Conservation (phyloP, 139 green algal genomes). For the Volvox reticuliferus region DNA sequence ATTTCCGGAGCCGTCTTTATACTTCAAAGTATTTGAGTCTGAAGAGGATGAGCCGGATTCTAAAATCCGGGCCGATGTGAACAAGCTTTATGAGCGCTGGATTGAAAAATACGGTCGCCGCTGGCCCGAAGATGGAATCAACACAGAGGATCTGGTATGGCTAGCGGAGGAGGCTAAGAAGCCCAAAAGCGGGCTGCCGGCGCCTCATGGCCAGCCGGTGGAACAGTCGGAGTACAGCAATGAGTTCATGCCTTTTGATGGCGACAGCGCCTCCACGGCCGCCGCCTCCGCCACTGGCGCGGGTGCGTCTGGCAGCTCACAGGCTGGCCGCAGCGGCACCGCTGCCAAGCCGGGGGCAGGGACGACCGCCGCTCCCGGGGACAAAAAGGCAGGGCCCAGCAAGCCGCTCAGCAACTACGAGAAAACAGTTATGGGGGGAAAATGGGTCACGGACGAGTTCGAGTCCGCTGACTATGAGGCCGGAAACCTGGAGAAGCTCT, state of each 20-base stretch:
- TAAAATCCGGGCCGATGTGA: slow-evolving; percentile 68
- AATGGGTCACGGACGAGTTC: slow-evolving; percentile 74
- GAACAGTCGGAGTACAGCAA: slow-evolving; percentile 62
- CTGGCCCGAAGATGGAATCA: slow-evolving; percentile 73
- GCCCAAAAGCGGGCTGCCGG: neutral
- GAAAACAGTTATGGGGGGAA: slow-evolving; percentile 50
- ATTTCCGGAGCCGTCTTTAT: slow-evolving; percentile 66
- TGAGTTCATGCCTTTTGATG: slow-evolving; percentile 59
- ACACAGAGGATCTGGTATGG: slow-evolving; percentile 77
- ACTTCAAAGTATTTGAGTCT: slow-evolving; percentile 72
- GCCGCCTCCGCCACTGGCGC: neutral
- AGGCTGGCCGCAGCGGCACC: too few species aligned
- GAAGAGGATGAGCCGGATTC: slow-evolving; percentile 70
- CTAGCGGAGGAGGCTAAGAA: slow-evolving; percentile 69
- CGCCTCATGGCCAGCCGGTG: neutral
- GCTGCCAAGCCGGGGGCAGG: neutral
- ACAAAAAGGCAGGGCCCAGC: neutral
- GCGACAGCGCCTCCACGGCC: slow-evolving; percentile 18
- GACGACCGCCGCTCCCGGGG: neutral
- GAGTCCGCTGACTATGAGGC: slow-evolving; percentile 67
- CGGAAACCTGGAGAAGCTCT: slow-evolving; percentile 72
- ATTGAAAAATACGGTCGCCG: slow-evolving; percentile 67
- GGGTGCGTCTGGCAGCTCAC: slow-evolving; percentile 7
- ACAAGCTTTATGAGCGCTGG: slow-evolving; percentile 73
- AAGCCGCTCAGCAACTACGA: slow-evolving; percentile 53